phyloP scores from a whole-genome alignment of 164 flowering plant genomes.

The Stephania japonica region DNA sequence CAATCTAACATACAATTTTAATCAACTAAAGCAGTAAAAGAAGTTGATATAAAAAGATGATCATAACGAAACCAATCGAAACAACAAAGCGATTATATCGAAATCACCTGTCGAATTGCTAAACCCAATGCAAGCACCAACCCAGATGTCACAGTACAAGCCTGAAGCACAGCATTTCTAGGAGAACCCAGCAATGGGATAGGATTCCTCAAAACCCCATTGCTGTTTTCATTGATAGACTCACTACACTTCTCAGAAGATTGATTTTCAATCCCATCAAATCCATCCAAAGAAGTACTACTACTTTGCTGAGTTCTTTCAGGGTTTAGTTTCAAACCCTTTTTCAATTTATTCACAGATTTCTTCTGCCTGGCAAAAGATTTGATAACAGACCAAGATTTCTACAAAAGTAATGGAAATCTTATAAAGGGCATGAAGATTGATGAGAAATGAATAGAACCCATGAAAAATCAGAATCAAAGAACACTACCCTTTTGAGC shows the following conservation, averaged over 20 bases:
- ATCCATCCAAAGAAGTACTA: slow-evolving; percentile 16
- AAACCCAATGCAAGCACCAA: slow-evolving; percentile 58
- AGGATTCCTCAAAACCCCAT: slow-evolving; percentile 13
- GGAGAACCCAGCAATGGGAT: slow-evolving; percentile 27
- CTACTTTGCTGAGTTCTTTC: slow-evolving; percentile 11
- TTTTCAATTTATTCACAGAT: slow-evolving; percentile 32
- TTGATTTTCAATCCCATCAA: slow-evolving; percentile 9
- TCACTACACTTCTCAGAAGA: slow-evolving; percentile 15
- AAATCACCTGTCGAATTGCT: slow-evolving; percentile 57
- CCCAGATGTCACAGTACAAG: slow-evolving; percentile 64
- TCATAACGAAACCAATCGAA: not conserved
- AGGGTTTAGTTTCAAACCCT: slow-evolving; percentile 19
- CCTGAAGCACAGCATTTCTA: slow-evolving; percentile 60
- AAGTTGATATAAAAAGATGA: not conserved
- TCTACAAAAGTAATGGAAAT: slow-evolving; percentile 21
- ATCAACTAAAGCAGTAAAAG: not conserved
- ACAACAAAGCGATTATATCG: not conserved
- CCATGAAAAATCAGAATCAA: not conserved
- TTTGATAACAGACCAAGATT: slow-evolving; percentile 18
- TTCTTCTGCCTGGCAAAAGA: slow-evolving; percentile 36
- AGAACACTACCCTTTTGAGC: not conserved
- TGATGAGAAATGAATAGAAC: not conserved
- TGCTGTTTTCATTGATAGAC: slow-evolving; percentile 15
- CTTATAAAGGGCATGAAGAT: not conserved
- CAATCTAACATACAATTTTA: not conserved